Base-by-base conservation (phyloP, 2,329 filamentous ascomycete genomes). In the Trichoderma sp. region DNA sequence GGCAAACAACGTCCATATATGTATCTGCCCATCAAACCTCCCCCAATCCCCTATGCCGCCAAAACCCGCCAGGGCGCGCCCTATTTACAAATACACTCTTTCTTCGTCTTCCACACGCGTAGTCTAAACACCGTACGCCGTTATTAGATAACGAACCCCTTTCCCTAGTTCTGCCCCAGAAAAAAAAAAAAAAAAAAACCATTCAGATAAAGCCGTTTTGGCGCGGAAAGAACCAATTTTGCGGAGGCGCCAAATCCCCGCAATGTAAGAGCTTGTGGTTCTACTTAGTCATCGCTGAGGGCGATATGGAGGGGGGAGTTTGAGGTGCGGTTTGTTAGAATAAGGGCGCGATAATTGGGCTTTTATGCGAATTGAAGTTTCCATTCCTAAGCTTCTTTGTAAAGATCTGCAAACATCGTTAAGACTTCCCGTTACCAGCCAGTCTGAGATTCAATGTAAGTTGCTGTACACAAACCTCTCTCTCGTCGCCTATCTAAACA, bases 51-150 rank as follows among this genome's bases (percentile, higher is more conserved):
- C 11, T 63, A 52, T 52, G 59, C 59, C 59, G 46, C 37, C 59
- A 52, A 54, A 63, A 39, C 46, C 59, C 59, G 30, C 10, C 59
- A 63, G 34, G 59, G 46, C 46, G 59, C 59, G 59, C 59, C 32
- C 7, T 61, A 30, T 30, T 14, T 32, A 46, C 46, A 49, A 49
- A n/a, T 43, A n/a, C 39, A 43, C 6, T 49, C 46, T 13, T 43
- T 5, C 21, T 24, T 24, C 11, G 2, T 49, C 46, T 49, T 18
- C 39, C 18, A 18, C 16, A 10, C 39, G 21, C 43, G n/a, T 49
- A 24, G 43, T 5, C 8, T 2, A 49, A 49, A n/a, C 43, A 24
- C 46, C 13, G 46, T 43, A 43, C 14, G 10, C 46, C 8, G n/a
- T 49, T 7, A 18, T 7, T n/a, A 21, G 46, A 49, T 21, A 49